A percentile compares a stretch with the other conserved stretches of the same genome.
phyloP scores from a whole-genome alignment of 352 stramenopile species.

The Phytophthora aleatoria region DNA sequence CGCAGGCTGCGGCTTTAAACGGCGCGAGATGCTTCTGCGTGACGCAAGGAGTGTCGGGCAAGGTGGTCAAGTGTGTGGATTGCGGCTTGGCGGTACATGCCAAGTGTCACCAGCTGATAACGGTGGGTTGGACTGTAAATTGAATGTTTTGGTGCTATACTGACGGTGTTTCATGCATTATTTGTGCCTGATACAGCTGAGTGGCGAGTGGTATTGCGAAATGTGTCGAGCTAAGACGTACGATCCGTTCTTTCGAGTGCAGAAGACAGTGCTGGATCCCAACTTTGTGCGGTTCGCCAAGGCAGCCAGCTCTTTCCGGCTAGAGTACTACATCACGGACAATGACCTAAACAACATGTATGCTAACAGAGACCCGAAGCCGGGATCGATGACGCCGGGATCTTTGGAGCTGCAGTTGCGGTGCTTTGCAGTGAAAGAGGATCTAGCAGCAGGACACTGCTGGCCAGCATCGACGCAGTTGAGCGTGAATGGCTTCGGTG shows the following conservation, averaged over 20 bases:
- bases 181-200: conserved; percentile 26
- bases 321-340: conserved; percentile 76
- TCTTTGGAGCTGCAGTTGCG: conserved; percentile 79
- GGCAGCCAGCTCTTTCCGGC: conserved; percentile 44
- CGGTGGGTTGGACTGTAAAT: conserved; percentile 30
- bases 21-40: conserved; percentile 71
- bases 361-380: conserved; percentile 51
- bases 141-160: background rate
- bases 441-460: conserved; percentile 67
- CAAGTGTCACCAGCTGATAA: conserved; percentile 78
- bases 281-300: conserved; percentile 75
- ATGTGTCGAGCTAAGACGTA: conserved; percentile 65
- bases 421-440: conserved; percentile 78
- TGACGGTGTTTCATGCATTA: conserved; percentile 13
- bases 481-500: conserved; percentile 71
- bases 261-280: conserved; percentile 58
- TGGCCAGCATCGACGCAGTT: conserved; percentile 77
- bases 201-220: conserved; percentile 77
- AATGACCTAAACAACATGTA: conserved; percentile 80
- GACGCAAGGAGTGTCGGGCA: conserved; percentile 34
- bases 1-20: conserved; percentile 34
- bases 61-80: conserved; percentile 52
- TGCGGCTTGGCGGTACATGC: conserved; percentile 71
- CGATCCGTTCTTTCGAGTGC: conserved; percentile 73
- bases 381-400: conserved; percentile 58